Base-by-base conservation (phyloP, 768 basidiomycete genomes). In the Paxillus rubicundulus region DNA sequence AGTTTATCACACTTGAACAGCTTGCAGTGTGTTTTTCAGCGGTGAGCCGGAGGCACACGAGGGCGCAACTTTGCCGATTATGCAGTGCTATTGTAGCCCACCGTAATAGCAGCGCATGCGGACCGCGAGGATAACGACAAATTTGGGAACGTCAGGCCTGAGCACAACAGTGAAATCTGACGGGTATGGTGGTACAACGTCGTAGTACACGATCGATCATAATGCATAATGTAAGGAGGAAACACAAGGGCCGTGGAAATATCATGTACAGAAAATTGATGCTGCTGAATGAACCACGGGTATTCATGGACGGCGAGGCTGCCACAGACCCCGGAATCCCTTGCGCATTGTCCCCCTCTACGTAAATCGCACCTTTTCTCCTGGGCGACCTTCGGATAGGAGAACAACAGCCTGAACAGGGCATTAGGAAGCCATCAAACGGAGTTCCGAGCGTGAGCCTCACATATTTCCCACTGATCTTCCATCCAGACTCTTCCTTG, bases 381-480 rank as follows among this genome's bases (percentile, higher is more conserved):
- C 91, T 27, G 92, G 92, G 51, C 89, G 86, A 34, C 93, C 93
- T 50, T 91, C 87, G 3, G 89, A 92, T 30, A 95, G 72, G 9
- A 95, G 81, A 5, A 95, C 87, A 53, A 95, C 86, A 59, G 93
- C 93, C 89, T 91, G 54, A 9, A 34, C 17, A 54, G 28, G 24
- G 28, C 50, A 42, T 68, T 41, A 70, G 58, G 16, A 39, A 49
- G 17, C 3, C 50, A 43, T 50, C 41, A 49, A 46, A 47, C 37
- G 43, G 32, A 37, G 16, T 9, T 24, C 20, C 40, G 48, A 32
- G 20, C 14, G 50, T 7, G 41, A 56, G 16, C 79, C 90, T 73
- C 68, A 93, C 92, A 64, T 93, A 95, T 91, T 95, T 94, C 43
- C 93, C 93, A 45, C 89, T 91, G 63, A 97, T 96, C 76, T 93